Percentiles rank a stretch among this genome's conserved stretches.
Conservation (phyloP, 1,284 basidiomycete genomes). For the Lentinula novae-zelandiae region DNA sequence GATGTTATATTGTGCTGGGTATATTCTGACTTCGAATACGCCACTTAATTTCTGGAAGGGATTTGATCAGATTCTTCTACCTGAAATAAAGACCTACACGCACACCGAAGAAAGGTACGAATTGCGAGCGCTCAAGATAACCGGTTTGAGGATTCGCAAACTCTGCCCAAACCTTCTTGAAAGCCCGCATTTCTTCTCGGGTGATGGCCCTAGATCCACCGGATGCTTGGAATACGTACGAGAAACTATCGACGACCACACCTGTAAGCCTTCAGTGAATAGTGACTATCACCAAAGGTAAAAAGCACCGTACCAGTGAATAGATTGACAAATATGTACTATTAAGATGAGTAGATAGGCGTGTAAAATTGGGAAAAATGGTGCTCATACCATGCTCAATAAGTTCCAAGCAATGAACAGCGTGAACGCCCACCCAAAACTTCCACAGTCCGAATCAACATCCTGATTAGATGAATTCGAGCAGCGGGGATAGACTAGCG, state of each 20-base stretch:
- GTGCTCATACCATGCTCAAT: constrained; percentile 80
- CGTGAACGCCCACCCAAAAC: constrained; percentile 77
- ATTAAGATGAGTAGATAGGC: constrained; percentile 11
- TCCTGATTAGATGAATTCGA: constrained; percentile 52
- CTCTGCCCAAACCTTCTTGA: constrained; percentile 93
- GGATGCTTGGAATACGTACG: constrained; percentile 89
- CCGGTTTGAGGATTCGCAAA: constrained; percentile 81
- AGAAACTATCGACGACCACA: constrained; percentile 97
- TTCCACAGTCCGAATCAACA: constrained; percentile 87
- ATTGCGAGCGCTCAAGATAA: constrained; percentile 67
- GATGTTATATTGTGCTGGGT: constrained; percentile 67
- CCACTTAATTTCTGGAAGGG: constrained; percentile 64
- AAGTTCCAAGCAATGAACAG: constrained; percentile 97
- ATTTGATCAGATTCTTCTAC: not conserved
- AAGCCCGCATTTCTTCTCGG: constrained; percentile 86
- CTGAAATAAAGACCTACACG: constrained; percentile 25
- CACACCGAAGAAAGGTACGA: constrained; percentile 83
- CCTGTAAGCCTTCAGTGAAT: constrained; percentile 33
- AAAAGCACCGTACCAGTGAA: constrained; percentile 63
- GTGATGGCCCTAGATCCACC: constrained; percentile 83
- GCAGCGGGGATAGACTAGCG: constrained; percentile 79
- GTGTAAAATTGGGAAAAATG: not conserved
- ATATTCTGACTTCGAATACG: constrained; percentile 83
- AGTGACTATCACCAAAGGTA: not conserved
- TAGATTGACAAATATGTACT: constrained; percentile 96